Conservation (phyloP, 345 rosid species). For the Euclidium syriacum region DNA sequence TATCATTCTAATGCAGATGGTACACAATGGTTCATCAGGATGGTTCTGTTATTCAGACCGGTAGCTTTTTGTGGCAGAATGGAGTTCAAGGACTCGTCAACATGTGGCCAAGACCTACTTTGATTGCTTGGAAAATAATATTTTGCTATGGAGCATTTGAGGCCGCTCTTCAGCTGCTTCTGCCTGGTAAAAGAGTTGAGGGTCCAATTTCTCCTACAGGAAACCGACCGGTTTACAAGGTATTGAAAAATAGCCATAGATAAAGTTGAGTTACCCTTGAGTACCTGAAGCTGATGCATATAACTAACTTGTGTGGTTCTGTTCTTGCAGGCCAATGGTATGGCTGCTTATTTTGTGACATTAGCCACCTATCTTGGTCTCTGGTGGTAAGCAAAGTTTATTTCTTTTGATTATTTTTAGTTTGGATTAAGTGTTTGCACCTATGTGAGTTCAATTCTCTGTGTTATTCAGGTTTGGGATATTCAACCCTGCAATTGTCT, state of each 20-base stretch:
- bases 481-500: slow-evolving; percentile 79
- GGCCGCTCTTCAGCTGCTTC: slow-evolving; percentile 84
- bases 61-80: slow-evolving; percentile 45
- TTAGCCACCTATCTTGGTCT: slow-evolving; percentile 69
- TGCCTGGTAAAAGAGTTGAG: slow-evolving; percentile 85
- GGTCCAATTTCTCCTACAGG: slow-evolving; percentile 93
- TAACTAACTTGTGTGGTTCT: neutral
- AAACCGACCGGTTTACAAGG: slow-evolving; percentile 89
- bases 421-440: neutral
- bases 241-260: neutral
- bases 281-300: neutral
- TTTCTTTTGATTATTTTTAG: neutral
- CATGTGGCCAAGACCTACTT: slow-evolving; percentile 85
- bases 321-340: slow-evolving; percentile 73
- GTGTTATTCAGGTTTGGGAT: slow-evolving; percentile 73
- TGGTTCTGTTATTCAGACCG: slow-evolving; percentile 63
- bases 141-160: slow-evolving; percentile 78
- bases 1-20: slow-evolving; percentile 55
- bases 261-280: neutral
- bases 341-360: slow-evolving; percentile 79
- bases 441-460: slow-evolving; percentile 5
- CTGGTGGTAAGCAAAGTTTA: slow-evolving; percentile 74
- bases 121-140: slow-evolving; percentile 66
- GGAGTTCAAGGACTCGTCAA: slow-evolving; percentile 64
- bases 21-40: slow-evolving; percentile 92